Evolutionary conservation across 306 rosid species (phyloP), one percentile per base, ranked within the genome.

Genomic region (Rosa persica): DNA sequence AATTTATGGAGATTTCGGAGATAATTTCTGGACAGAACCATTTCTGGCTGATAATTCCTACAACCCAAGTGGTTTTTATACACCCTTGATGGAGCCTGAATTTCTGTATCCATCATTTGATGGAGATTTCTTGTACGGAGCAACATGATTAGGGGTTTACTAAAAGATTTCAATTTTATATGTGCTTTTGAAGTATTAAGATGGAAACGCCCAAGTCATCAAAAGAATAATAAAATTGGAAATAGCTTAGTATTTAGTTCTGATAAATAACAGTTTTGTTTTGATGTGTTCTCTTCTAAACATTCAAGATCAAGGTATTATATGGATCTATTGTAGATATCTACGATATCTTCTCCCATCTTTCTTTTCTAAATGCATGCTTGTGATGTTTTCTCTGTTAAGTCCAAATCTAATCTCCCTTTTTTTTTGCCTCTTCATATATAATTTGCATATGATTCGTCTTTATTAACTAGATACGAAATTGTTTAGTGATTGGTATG

Each of bases 21-120:
- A 52, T 25, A 48, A 69, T 79, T 86, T 88, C 80, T 86, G 87
- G 92, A 72, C 85, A 20, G 81, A 86, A 62, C 85, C 88, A 55
- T 84, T 86, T 79, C 11, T 82, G 69, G 57, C 75, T 2, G 89
- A 84, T n/a, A 61, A 67, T 57, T 78, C 61, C 52, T 73, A 71
- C 75, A 17, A 62, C 30, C 65, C 83, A 42, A 65, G 15, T 64
- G 81, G 65, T 30, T 25, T 43, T 10, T 55, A 65, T 2, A 39
- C 80, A 23, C 22, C 80, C 61, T 61, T 65, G 16, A 58, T 60
- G 76, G 86, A 79, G 19, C 58, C 62, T 0, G 86, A 77, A 39
- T 73, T 40, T 62, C 20, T 80, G 10, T 73, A 43, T 77, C 81
- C 82, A 5, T 43, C 49, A 12, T 77, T 79, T 38, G 86, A 71